A percentile compares a stretch with the other conserved stretches of the same genome.
These are phyloP conservation scores for Tagetes patula DNA, from an alignment of 129 eudicot species.

Conservation along the genomic window DNA sequence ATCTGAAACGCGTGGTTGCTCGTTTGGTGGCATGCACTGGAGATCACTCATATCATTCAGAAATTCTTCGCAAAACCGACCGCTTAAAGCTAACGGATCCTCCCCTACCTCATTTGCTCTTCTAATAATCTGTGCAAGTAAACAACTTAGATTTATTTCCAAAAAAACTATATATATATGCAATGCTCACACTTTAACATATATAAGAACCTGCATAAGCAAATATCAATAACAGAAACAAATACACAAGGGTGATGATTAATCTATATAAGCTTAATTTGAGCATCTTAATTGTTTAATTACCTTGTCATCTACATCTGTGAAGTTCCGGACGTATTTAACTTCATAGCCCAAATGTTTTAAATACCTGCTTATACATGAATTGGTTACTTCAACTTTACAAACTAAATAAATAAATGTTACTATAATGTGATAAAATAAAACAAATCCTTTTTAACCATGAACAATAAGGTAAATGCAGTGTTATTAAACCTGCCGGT, in stretches of 20 bases:
- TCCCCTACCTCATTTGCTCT: conserved; percentile 75
- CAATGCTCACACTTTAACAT: no score
- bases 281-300: conserved; percentile 22
- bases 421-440: neutral
- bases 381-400: neutral
- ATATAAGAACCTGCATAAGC: neutral
- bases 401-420: neutral
- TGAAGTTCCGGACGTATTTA: conserved; percentile 73
- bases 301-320: conserved; percentile 94
- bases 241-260: neutral
- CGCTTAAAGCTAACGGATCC: conserved; percentile 67
- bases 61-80: conserved; percentile 69
- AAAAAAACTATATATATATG: neutral
- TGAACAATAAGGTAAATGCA: no score
- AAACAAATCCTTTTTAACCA: no score
- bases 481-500: no score
- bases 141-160: neutral
- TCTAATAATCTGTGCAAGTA: conserved; percentile 69
- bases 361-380: conserved; percentile 46
- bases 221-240: neutral
- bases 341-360: conserved; percentile 76
- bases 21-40: conserved; percentile 74
- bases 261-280: neutral
- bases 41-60: conserved; percentile 73
- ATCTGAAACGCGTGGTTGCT: conserved; percentile 81